Evolutionary conservation across 805 yeast species (phyloP), one percentile per base, ranked within the genome.

Genomic region (Candida methanosorbosa): DNA sequence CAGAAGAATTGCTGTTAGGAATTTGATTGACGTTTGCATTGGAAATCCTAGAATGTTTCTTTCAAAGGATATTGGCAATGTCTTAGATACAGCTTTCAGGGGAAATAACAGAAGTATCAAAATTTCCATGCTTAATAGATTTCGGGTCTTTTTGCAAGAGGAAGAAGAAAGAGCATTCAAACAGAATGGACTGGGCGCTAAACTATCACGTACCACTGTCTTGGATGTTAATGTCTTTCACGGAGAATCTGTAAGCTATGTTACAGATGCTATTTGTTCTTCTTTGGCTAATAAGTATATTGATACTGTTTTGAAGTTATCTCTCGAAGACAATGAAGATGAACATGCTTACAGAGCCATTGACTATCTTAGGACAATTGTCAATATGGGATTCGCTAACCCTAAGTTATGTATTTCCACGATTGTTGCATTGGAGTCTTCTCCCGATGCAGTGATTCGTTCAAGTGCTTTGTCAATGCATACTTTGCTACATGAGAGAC

Each of bases 341-440:
- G 67, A 63, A 3, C 57, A 56, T 30, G 71, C 84, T 1, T 54
- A 61, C 20, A 51, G 66, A 2, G 78, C 85, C 0, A 65, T 78
- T 3, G 60, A 65, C 22, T 74, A 77, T 39, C 48, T 84, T 29
- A 73, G 68, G 36, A 52, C 72, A 29, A 71, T 80, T 18, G 67
- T 80, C 9, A 65, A 65, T 20, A 64, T 75, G 35, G 94, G 94
- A 0, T 80, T 73, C 54, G 80, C 81, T 0, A 83, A 81, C 48
- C 95, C 95, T 1, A 69, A 81, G 37, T 46, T 70, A 4, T 73
- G 85, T 46, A 70, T 79, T 5, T 72, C 87, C 0, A 78, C 87
- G 0, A 64, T 83, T 1, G 68, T 84, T 37, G 90, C 90, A 0
- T 58, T 86, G 24, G 77, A 78, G 38, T 64, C 82, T 0, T 74